Conservation (phyloP, 371 early-diverging fungal species). For the Mucor ambiguus region DNA sequence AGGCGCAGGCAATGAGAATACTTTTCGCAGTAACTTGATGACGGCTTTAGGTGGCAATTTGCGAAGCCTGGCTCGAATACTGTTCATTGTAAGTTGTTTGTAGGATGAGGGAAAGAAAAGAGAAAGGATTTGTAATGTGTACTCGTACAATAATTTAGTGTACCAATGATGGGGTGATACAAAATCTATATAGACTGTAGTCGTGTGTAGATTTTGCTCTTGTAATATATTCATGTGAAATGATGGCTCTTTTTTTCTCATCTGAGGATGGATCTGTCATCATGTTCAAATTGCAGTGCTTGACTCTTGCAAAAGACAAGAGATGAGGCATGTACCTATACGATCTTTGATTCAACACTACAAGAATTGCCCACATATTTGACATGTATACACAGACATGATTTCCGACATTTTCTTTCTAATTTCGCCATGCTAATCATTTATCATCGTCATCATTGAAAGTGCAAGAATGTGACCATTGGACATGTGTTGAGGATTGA, state of each 20-base stretch:
- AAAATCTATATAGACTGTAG: neutral
- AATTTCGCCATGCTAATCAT: neutral
- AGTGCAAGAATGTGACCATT: neutral
- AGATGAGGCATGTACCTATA: no score
- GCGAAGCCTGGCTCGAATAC: conserved; percentile 34
- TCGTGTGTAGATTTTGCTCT: neutral
- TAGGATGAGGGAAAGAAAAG: neutral
- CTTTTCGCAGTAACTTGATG: conserved; percentile 40
- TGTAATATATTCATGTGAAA: neutral
- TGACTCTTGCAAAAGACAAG: neutral
- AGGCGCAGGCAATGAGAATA: conserved; percentile 49
- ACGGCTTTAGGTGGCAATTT: conserved; percentile 43
- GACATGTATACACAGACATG: no score
- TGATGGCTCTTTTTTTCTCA: neutral
- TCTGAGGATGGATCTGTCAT: neutral
- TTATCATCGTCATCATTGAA: neutral
- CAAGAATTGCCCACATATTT: no score
- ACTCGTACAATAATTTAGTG: neutral
- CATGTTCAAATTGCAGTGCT: neutral
- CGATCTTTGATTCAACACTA: no score
- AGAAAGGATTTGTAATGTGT: neutral
- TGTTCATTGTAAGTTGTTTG: conserved; percentile 20
- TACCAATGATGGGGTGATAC: neutral
- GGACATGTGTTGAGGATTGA: neutral
- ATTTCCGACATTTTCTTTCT: no score